Evolutionary conservation across 768 basidiomycete genomes (phyloP).

Genomic region (Goffeauzyma gilvescens): DNA sequence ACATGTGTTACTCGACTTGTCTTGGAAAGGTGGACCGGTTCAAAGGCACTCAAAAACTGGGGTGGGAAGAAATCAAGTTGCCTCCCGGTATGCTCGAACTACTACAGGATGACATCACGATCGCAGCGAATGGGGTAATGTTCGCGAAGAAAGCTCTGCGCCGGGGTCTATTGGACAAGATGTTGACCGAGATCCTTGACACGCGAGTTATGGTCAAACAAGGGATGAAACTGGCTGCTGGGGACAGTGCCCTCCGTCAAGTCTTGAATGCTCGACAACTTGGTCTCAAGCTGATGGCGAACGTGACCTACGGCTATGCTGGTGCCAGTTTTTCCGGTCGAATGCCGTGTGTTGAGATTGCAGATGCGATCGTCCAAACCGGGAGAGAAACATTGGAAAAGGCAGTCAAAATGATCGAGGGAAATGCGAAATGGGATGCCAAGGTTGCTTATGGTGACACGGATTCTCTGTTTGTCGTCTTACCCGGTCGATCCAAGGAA

Average conservation of each 20-base stretch:
- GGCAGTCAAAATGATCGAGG: slow-evolving; percentile 63
- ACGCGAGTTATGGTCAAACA: slow-evolving; percentile 97
- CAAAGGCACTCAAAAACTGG: slow-evolving; percentile 71
- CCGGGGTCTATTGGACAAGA: slow-evolving; percentile 66
- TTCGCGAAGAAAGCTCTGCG: slow-evolving; percentile 73
- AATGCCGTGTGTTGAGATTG: slow-evolving; percentile 97
- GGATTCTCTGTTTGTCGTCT: slow-evolving; percentile 79
- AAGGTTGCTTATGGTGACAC: slow-evolving; percentile 90
- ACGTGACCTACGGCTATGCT: slow-evolving; percentile 78
- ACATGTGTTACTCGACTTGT: slow-evolving; percentile 72
- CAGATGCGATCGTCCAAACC: slow-evolving; percentile 91
- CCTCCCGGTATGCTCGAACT: slow-evolving; percentile 49
- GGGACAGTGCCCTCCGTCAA: slow-evolving; percentile 54
- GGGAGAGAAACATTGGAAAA: slow-evolving; percentile 90
- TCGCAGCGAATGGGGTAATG: slow-evolving; percentile 87
- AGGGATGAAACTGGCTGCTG: slow-evolving; percentile 64
- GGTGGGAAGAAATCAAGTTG: slow-evolving; percentile 52
- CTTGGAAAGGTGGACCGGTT: slow-evolving; percentile 74
- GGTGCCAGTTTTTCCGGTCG: slow-evolving; percentile 83
- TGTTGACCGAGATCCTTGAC: slow-evolving; percentile 80
- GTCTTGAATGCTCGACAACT: slow-evolving; percentile 81
- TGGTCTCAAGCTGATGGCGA: slow-evolving; percentile 73
- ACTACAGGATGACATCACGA: slow-evolving; percentile 55
- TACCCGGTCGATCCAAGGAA: slow-evolving; percentile 78
- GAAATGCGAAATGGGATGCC: slow-evolving; percentile 67